phyloP scores from a whole-genome alignment of 257 asterid species.

The Lantana camara region DNA sequence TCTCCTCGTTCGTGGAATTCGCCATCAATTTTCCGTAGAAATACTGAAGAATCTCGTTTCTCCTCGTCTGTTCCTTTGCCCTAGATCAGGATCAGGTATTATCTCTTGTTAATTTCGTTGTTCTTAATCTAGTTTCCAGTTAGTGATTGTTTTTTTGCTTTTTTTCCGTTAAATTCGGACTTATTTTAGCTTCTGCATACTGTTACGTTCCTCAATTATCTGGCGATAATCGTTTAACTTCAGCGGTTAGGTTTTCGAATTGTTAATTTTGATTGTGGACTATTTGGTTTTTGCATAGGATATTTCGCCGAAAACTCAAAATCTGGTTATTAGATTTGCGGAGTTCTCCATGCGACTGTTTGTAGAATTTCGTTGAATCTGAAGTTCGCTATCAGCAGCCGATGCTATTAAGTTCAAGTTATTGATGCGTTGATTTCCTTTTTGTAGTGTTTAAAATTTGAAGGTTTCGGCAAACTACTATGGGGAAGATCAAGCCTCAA shows the following conservation, averaged over 20 bases:
- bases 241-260: conserved; percentile 1
- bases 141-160: neutral
- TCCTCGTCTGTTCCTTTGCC: conserved; percentile 19
- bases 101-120: neutral
- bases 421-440: conserved; percentile 26
- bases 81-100: conserved; percentile 50
- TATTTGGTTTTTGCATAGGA: conserved; percentile 14
- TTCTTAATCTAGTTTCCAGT: conserved; percentile 17
- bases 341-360: conserved; percentile 15
- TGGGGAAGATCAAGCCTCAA: conserved; percentile 69
- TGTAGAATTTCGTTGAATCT: conserved; percentile 29
- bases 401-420: conserved; percentile 20
- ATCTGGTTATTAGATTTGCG: conserved; percentile 21
- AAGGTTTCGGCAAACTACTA: conserved; percentile 27
- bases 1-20: conserved; percentile 25
- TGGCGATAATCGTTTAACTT: conserved; percentile 9
- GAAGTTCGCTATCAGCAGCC: conserved; percentile 12
- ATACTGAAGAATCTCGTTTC: conserved; percentile 11
- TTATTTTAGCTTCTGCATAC: conserved; percentile 3
- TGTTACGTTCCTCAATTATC: neutral
- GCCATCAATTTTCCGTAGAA: conserved; percentile 7
- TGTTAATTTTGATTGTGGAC: conserved; percentile 9
- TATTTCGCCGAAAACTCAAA: conserved; percentile 9
- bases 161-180: conserved; percentile 12
- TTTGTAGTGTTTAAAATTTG: conserved; percentile 40